Base-by-base conservation (phyloP, 345 rosid species). In the Gossypium australe region DNA sequence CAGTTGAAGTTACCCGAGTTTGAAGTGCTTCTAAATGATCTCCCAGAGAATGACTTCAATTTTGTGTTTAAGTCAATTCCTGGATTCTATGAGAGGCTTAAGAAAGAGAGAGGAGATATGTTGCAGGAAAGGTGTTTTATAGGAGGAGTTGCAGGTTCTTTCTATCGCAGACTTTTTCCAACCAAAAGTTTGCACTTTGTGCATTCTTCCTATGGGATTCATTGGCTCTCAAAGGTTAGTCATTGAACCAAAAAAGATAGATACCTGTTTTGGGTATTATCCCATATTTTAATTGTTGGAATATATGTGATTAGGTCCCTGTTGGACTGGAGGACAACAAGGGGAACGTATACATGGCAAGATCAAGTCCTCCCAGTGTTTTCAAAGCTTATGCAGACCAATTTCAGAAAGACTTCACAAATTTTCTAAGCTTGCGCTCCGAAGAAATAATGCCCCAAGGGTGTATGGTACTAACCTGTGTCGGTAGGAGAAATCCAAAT, bases 21-120 rank as follows among this genome's bases (percentile, higher is more conserved):
- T 9, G 74, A 77, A 69, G 77, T 89, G 44, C 85, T 67, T 76
- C 81, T 93, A 16, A 91, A 93, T 11, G 97, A 91, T 75, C 94
- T 91, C 38, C 89, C 87, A 1, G 61, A 47, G 80, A 93, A 86
- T 70, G 97, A 93, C 77, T 93, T 93, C 84, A 91, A 91, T 75
- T 61, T 51, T 67, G 67, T 88, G 2, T 88, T 89, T 68, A 78
- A 74, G 70, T 84, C 81, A 14, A 61, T 91, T 74, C 88, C 94
- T 0, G 77, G 68, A 29, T 89, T 89, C 75, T 77, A 81, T 73
- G 72, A 77, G 51, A 78, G 63, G 68, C 20, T 87, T 9, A 71
- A 76, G 81, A 85, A 80, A 48, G 77, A 76, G 65, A 78, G 64
- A 25, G 73, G 70, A 49, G 48, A 11, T 4, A 56, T 16, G 52